Conservation (phyloP, 768 basidiomycete species). For the Auriculariales sp. region DNA sequence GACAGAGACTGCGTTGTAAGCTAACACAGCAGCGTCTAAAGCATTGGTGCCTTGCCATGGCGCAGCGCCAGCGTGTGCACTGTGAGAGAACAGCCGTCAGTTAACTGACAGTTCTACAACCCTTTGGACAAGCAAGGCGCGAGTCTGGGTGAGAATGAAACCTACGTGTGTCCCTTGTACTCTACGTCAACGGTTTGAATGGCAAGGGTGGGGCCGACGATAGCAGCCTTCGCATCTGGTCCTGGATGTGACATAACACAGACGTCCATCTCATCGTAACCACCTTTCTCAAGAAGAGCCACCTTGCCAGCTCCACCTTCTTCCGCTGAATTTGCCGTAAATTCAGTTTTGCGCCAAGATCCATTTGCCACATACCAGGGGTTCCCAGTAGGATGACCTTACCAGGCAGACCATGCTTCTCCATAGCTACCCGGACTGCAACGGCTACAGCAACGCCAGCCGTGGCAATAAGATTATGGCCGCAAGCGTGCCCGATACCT, state of each 20-base stretch:
- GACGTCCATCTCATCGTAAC: conserved; percentile 66
- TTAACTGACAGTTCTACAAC: conserved; percentile 11
- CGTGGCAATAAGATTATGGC: conserved; percentile 14
- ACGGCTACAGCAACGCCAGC: conserved; percentile 16
- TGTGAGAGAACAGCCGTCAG: conserved; percentile 14
- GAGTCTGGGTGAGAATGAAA: conserved; percentile 3
- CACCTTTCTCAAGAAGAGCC: conserved; percentile 57
- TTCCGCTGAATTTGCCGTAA: conserved; percentile 76
- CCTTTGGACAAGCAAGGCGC: conserved; percentile 17
- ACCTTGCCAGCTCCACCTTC: conserved; percentile 70
- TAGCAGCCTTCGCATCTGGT: conserved; percentile 38
- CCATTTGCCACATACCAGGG: conserved; percentile 14
- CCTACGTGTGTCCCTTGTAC: conserved; percentile 61
- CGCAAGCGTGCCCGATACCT: conserved; percentile 12
- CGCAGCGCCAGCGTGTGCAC: conserved; percentile 37
- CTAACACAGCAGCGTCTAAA: conserved; percentile 75
- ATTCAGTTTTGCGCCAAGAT: conserved; percentile 26
- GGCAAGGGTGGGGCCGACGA: conserved; percentile 41
- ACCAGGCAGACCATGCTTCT: conserved; percentile 13
- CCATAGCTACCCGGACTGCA: conserved; percentile 11
- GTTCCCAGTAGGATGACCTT: conserved; percentile 16
- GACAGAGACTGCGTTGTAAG: conserved; percentile 64
- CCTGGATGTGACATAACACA: conserved; percentile 71
- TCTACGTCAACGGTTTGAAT: conserved; percentile 53
- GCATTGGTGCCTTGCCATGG: conserved; percentile 54